phyloP scores from a whole-genome alignment of 768 basidiomycete genomes.

The Kwoniella mangroviensis region DNA sequence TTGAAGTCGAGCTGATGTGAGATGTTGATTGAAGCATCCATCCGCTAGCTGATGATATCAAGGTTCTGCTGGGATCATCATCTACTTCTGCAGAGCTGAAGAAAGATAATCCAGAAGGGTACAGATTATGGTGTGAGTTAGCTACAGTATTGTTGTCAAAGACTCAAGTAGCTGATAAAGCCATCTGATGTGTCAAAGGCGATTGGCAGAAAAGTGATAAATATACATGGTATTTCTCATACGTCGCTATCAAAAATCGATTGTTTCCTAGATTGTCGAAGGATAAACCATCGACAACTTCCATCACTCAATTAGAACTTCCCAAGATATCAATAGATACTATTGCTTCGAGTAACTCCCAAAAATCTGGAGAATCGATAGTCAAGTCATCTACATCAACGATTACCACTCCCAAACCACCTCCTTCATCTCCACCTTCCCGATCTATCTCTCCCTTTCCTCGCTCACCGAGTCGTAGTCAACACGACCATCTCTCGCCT shows the following conservation, averaged over 20 bases:
- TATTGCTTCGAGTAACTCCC: too few species aligned
- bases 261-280: not conserved
- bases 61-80: not conserved
- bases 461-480: too few species aligned
- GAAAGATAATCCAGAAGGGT: not conserved
- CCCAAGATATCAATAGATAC: too few species aligned
- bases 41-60: not conserved
- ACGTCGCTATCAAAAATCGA: not conserved
- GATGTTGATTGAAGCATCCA: not conserved
- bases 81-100: not conserved
- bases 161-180: too few species aligned
- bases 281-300: not conserved
- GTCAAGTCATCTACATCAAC: too few species aligned
- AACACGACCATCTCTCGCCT: not conserved
- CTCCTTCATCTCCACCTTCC: not conserved
- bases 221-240: not conserved
- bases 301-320: not conserved
- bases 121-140: not conserved
- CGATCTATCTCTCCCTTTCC: too few species aligned
- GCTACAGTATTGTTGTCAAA: not conserved
- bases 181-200: too few species aligned
- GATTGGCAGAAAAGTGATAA: not conserved
- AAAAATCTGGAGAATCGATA: too few species aligned
- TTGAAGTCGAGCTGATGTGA: not conserved
- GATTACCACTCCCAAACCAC: not conserved